Evolutionary conservation across 2,329 filamentous ascomycete species (phyloP), one percentile per base, ranked within the genome.

Genomic region (Emydomyces testavorans): DNA sequence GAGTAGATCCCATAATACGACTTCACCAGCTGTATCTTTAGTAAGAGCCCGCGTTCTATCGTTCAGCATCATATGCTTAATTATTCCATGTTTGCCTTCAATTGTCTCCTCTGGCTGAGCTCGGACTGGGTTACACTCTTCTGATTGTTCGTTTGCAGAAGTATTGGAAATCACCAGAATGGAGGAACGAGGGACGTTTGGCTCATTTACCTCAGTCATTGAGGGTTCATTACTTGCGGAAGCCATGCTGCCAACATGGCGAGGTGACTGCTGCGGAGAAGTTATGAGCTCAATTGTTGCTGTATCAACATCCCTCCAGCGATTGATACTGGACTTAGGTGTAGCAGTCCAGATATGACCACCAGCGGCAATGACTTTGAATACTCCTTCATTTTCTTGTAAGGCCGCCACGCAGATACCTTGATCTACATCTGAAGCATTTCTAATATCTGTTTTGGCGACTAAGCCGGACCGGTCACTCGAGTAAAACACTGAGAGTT

Each of bases 371-470:
- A 78, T 68, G 3, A 81, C 67, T 50, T 79, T 78, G 59, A 76
- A 60, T 10, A 73, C 70, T 7, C 71, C 88, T 55, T 88, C 85
- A 57, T 94, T 85, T 65, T 98, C 92, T 62, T 95, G 86, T 44
- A 86, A 85, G 4, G 94, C 74, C n/a, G 90, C 90, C 11, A 96
- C 74, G 11, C 86, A 94, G 6, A 94, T 70, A 0, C 90, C 92
- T 58, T 94, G 85, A 58, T 95, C 89, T 65, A 90, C 76, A 54
- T 88, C 83, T 16, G 77, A 74, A 23, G 81, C 74, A 49, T 80
- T 79, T 54, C 89, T 78, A 21, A 90, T 83, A 62, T 98, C 92
- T 0, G 90, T 96, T 72, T 96, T 98, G 47, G 88, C 90, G n/a
- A 98, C 82, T 52, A 95, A 68, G 2, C 92, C 92, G 1, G 87